Conservation (phyloP, 1,139 yeast species). For the Scheffersomyces lignicola region DNA sequence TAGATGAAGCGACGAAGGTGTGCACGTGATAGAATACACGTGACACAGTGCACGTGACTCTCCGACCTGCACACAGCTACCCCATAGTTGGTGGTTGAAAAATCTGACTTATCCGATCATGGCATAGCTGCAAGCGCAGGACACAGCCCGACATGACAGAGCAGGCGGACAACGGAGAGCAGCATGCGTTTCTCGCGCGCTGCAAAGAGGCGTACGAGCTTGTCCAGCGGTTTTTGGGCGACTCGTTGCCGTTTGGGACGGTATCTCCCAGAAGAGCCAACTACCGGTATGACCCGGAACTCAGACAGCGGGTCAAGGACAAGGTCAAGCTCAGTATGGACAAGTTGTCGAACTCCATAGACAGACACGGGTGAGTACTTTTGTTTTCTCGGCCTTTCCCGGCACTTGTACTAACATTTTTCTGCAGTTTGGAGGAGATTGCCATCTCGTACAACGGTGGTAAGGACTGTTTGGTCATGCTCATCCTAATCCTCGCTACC, state of each 20-base stretch:
- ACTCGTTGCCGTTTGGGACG: slow-evolving; percentile 28
- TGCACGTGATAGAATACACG: too few species aligned
- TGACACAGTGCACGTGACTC: too few species aligned
- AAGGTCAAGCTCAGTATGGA: slow-evolving; percentile 32
- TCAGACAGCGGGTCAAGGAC: slow-evolving; percentile 29
- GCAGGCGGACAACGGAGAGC: too few species aligned
- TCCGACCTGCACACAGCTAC: too few species aligned
- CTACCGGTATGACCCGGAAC: slow-evolving; percentile 21
- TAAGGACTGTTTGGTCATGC: slow-evolving; percentile 85
- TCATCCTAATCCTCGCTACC: slow-evolving; percentile 63
- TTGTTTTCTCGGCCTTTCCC: not conserved
- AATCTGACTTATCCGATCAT: too few species aligned
- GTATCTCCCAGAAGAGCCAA: slow-evolving; percentile 20
- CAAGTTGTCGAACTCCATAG: slow-evolving; percentile 31
- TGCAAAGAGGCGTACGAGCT: slow-evolving; percentile 37
- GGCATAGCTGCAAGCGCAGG: too few species aligned
- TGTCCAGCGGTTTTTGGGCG: slow-evolving; percentile 33
- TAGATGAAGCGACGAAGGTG: too few species aligned
- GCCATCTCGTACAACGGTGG: slow-evolving; percentile 89
- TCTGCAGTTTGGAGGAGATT: slow-evolving; percentile 47
- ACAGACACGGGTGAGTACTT: slow-evolving; percentile 32
- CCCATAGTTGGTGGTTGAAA: too few species aligned
- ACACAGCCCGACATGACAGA: slow-evolving; percentile 10
- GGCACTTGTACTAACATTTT: slow-evolving; percentile 21
- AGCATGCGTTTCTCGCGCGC: slow-evolving; percentile 17